These are phyloP conservation scores for Penicilliopsis zonata DNA, from an alignment of 495 filamentous ascomycete genomes.

Conservation along the genomic window DNA sequence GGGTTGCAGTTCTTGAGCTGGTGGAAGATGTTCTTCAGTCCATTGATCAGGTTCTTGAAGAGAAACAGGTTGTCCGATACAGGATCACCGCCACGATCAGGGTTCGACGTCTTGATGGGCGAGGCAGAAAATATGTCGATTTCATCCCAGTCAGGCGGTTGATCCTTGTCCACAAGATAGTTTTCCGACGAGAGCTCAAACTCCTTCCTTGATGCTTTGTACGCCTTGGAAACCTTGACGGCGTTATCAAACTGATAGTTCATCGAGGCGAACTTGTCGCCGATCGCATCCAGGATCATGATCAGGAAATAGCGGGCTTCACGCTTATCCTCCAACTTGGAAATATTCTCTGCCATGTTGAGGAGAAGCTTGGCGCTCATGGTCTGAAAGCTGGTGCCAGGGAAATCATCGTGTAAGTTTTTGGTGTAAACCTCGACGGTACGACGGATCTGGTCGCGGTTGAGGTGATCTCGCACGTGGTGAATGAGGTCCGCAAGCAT, in stretches of 20 bases:
- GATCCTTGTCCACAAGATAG: constrained; percentile 68
- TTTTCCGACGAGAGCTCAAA: constrained; percentile 51
- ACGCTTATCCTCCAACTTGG: constrained; percentile 76
- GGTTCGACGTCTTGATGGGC: constrained; percentile 90
- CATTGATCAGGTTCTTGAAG: constrained; percentile 97
- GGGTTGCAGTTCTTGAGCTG: constrained; percentile 88
- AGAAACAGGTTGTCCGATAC: constrained; percentile 98
- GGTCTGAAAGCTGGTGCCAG: constrained; percentile 96
- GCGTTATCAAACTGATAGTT: constrained; percentile 91
- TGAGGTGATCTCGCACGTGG: constrained; percentile 79
- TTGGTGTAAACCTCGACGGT: constrained; percentile 96
- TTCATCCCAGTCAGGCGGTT: constrained; percentile 87
- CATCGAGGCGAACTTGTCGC: constrained; percentile 97
- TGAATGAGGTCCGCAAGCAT: constrained; percentile 98
- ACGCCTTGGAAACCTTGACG: constrained; percentile 74
- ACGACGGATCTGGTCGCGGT: constrained; percentile 77
- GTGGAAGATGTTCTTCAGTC: constrained; percentile 93
- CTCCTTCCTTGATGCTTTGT: constrained; percentile 52
- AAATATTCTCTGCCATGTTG: constrained; percentile 97
- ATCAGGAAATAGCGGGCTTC: constrained; percentile 93
- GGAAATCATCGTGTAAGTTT: constrained; percentile 91
- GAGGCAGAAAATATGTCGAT: constrained; percentile 95
- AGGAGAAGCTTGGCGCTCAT: constrained; percentile 97
- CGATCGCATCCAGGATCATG: constrained; percentile 95
- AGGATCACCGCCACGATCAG: constrained; percentile 81